Base-by-base conservation (phyloP, 2,329 filamentous ascomycete genomes). In the Ophiostoma ulmi region DNA sequence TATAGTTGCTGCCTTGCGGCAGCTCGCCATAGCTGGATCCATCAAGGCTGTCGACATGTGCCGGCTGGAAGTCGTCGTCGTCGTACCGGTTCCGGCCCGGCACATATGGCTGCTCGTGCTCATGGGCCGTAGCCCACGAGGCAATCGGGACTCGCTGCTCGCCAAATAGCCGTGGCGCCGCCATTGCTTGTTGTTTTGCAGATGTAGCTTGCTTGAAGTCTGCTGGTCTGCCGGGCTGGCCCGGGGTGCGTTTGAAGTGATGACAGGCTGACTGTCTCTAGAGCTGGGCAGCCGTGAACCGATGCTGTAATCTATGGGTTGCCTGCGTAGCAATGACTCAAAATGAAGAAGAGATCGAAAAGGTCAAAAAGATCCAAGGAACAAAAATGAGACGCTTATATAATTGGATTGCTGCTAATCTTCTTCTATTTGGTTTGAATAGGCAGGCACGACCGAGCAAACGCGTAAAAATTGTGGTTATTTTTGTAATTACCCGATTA, bases 61-160 rank as follows among this genome's bases (percentile, higher is more conserved):
- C 63, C 14, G 63, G 63, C 63, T 39, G 63, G 36, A 65, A 65
- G 36, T 65, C 63, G 63, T 65, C 63, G 63, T 65, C 63, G 36
- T 39, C 8, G 36, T 65, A 65, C 20, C 63, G 63, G 63, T 65
- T 65, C 36, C 63, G 63, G 63, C 63, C 63, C 35, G 63, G 63
- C 36, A 63, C 58, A 63, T 63, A 35, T 13, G 35, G 17, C 63
- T 13, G 63, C 20, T 38, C 36, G 5, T 13, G 8, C 20, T 65
- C 35, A 11, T 65, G 36, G 4, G 36, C 35, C 35, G 10, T n/a
- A 7, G 63, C 63, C 35, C 35, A 65, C 35, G 63, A 39, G 10
- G 63, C 17, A 65, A 65, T n/a, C 35, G 63, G 63, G 20, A 39
- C 36, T 38, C 63, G 63, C 63, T 39, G 63, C 63, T 65, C 63